Evolutionary conservation across 257 asterid species (phyloP).

Genomic region (Solanum microdontum): DNA sequence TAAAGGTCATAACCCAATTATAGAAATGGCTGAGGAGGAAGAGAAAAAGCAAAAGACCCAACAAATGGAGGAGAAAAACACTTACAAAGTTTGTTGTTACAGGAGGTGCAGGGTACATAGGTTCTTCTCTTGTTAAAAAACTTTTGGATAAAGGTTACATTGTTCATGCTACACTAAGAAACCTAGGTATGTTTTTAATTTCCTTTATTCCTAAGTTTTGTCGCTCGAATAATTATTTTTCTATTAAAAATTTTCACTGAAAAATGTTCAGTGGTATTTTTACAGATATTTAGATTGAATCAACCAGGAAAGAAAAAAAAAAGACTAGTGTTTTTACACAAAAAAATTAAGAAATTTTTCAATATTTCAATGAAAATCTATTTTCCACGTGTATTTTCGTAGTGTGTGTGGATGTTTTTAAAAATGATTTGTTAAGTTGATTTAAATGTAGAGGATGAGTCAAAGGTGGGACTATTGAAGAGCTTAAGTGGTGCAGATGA

Average conservation of each 20-base stretch:
- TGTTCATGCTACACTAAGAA: constrained; percentile 61
- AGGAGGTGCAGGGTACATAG: constrained; percentile 57
- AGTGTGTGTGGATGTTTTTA: neutral
- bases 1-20: neutral
- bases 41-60: neutral
- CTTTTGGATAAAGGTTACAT: constrained; percentile 42
- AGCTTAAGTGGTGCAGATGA: constrained; percentile 25
- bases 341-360: too few relatives aligned
- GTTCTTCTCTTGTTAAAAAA: constrained; percentile 36
- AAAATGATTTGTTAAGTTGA: neutral
- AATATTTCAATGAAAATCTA: neutral
- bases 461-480: constrained; percentile 46
- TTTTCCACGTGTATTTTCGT: too few relatives aligned
- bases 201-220: neutral
- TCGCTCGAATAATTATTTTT: too few relatives aligned
- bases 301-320: too few relatives aligned
- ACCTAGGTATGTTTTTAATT: constrained; percentile 12
- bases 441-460: constrained; percentile 27
- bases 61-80: neutral
- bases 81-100: constrained; percentile 44
- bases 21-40: neutral
- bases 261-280: too few relatives aligned
- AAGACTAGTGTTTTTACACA: too few relatives aligned
- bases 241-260: too few relatives aligned
- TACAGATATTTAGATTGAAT: too few relatives aligned